Conservation (phyloP, 352 stramenopile species). For the Pythium myriotylum region DNA sequence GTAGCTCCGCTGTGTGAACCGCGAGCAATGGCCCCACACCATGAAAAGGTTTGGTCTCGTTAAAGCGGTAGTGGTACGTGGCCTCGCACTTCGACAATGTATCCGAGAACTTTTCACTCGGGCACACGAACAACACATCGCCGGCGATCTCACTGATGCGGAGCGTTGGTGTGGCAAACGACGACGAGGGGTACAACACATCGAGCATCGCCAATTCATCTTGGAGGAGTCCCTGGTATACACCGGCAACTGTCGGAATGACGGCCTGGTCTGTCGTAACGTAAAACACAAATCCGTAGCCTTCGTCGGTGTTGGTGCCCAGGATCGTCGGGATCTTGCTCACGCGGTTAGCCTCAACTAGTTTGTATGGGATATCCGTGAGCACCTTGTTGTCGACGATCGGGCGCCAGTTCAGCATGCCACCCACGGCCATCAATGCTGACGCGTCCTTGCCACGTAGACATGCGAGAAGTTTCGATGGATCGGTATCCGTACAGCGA, state of each 20-base stretch:
- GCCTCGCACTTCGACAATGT: background rate
- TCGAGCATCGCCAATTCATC: slow-evolving; percentile 7
- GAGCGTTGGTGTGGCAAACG: slow-evolving; percentile 9
- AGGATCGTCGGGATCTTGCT: slow-evolving; percentile 20
- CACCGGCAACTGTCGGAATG: slow-evolving; percentile 8
- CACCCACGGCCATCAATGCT: slow-evolving; percentile 5
- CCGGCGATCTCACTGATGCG: slow-evolving; percentile 12
- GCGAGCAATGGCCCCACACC: slow-evolving; percentile 1
- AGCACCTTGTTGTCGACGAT: slow-evolving; percentile 14
- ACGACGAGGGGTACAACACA: background rate
- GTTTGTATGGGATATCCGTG: slow-evolving; percentile 7
- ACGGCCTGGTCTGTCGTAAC: background rate
- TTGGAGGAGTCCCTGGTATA: background rate
- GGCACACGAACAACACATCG: slow-evolving; percentile 17
- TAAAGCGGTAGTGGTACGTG: slow-evolving; percentile 25
- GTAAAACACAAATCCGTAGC: slow-evolving; percentile 6
- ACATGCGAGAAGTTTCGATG: slow-evolving; percentile 7
- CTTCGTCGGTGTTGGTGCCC: slow-evolving; percentile 26
- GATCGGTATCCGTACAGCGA: background rate
- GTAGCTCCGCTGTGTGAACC: slow-evolving; percentile 14
- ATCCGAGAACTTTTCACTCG: slow-evolving; percentile 14
- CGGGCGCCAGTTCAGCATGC: slow-evolving; percentile 9
- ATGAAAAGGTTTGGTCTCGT: slow-evolving; percentile 4
- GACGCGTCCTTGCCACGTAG: slow-evolving; percentile 4
- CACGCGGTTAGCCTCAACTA: slow-evolving; percentile 12